Evolutionary conservation across 805 yeast genomes (phyloP).

Genomic region (Kuraishia piskuri): DNA sequence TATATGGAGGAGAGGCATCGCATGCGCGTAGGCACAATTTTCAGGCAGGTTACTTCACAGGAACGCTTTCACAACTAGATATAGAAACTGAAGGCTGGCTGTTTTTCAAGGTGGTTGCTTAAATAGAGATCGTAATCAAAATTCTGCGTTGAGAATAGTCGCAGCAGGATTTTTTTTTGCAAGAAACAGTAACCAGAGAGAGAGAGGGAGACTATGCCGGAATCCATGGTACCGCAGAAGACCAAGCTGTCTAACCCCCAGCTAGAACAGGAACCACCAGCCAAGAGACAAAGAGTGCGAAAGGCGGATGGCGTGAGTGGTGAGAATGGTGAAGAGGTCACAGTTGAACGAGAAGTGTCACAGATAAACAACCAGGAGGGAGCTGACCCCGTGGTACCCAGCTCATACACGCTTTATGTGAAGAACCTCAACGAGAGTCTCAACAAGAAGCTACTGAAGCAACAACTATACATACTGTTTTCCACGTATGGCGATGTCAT

Average conservation of each 20-base stretch:
- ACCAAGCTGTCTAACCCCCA: not conserved
- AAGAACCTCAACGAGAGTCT: constrained; percentile 54
- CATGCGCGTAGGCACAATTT: not conserved
- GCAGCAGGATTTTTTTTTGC: too few relatives aligned
- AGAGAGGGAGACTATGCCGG: too few relatives aligned
- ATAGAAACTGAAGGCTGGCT: too few relatives aligned
- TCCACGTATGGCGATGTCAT: constrained; percentile 60
- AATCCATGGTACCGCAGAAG: not conserved
- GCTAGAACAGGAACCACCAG: constrained; percentile 1
- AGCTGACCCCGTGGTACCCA: not conserved
- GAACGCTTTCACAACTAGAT: too few relatives aligned
- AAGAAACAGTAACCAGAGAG: not conserved
- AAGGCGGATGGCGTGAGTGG: not conserved
- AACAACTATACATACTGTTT: constrained; percentile 49
- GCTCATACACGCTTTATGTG: constrained; percentile 41
- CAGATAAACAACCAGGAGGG: not conserved
- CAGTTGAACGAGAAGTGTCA: not conserved
- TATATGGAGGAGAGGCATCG: not conserved
- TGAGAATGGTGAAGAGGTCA: not conserved
- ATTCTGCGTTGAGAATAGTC: too few relatives aligned
- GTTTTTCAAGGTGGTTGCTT: too few relatives aligned
- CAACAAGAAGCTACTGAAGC: constrained; percentile 32
- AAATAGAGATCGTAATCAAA: too few relatives aligned
- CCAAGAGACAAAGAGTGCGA: constrained; percentile 3
- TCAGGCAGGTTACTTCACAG: not conserved